Evolutionary conservation across 2,329 filamentous ascomycete genomes (phyloP).

Genomic region (Arthroderma uncinatum): DNA sequence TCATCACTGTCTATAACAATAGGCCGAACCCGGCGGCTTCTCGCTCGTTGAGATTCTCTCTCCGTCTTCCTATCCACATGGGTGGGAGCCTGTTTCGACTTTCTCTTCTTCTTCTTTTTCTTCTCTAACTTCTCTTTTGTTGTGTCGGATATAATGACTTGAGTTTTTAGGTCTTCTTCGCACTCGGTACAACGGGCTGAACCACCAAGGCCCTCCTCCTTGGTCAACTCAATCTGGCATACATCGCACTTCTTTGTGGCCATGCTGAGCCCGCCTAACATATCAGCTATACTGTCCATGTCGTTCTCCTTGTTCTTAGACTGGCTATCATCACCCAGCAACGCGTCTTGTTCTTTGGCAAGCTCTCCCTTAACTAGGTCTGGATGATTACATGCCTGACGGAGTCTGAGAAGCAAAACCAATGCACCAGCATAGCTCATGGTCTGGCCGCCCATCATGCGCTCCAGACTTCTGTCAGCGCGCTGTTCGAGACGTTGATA

Average conservation of each 20-base stretch:
- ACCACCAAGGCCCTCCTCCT: slow-evolving; percentile 43
- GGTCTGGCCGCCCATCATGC: slow-evolving; percentile 71
- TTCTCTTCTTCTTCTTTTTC: slow-evolving; percentile 26
- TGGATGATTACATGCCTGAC: slow-evolving; percentile 92
- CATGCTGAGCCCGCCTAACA: slow-evolving; percentile 76
- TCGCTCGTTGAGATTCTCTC: slow-evolving; percentile 18
- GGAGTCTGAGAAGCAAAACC: slow-evolving; percentile 75
- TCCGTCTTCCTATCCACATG: slow-evolving; percentile 22
- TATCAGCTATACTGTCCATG: slow-evolving; percentile 70
- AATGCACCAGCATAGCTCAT: slow-evolving; percentile 89
- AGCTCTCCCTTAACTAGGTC: slow-evolving; percentile 76
- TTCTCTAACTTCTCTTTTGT: slow-evolving; percentile 37
- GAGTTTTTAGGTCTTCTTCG: slow-evolving; percentile 58
- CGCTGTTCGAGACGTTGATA: slow-evolving; percentile 74
- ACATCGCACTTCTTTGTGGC: slow-evolving; percentile 69
- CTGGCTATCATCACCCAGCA: slow-evolving; percentile 52
- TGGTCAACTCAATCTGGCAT: slow-evolving; percentile 59
- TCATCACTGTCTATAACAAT: slow-evolving; percentile 44
- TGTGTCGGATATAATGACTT: slow-evolving; percentile 31
- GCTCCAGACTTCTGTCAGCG: slow-evolving; percentile 73
- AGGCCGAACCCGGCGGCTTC: slow-evolving; percentile 30
- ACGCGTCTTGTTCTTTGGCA: slow-evolving; percentile 74
- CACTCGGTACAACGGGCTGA: slow-evolving; percentile 61
- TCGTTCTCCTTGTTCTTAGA: slow-evolving; percentile 48
- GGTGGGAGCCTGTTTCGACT: slow-evolving; percentile 29